phyloP scores from a whole-genome alignment of 176 grass and related monocot species.

The Puya raimondii region DNA sequence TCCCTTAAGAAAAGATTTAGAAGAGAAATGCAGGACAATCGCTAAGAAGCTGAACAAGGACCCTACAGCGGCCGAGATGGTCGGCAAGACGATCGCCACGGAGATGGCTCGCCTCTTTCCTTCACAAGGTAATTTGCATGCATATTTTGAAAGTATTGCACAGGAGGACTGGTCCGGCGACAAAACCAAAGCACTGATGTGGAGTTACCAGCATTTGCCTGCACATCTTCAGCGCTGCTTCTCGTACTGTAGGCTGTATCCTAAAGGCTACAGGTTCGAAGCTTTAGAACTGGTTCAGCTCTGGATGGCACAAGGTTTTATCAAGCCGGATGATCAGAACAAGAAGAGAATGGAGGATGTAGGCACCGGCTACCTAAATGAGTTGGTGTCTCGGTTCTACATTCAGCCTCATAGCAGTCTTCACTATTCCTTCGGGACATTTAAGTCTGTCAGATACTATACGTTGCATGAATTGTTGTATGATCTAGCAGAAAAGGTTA shows the following conservation, averaged over 20 bases:
- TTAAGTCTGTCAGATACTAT: not conserved
- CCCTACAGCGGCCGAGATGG: not conserved
- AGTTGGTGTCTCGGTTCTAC: constrained; percentile 1
- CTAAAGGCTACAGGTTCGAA: not conserved
- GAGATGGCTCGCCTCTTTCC: not conserved
- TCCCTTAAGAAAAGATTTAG: not conserved
- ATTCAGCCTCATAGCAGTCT: not conserved
- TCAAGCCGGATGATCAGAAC: not conserved
- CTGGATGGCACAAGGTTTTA: constrained; percentile 48
- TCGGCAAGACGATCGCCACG: not conserved
- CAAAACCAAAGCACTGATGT: not conserved
- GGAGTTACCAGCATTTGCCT: not conserved
- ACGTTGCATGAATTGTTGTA: constrained; percentile 27
- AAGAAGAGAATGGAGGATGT: constrained; percentile 20
- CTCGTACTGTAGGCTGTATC: not conserved
- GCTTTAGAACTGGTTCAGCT: not conserved
- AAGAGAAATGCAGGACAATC: not conserved
- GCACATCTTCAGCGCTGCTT: not conserved
- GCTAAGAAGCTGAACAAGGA: not conserved
- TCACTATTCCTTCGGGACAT: not conserved
- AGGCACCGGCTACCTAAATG: constrained; percentile 19
- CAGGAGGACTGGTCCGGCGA: not conserved
- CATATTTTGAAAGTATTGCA: not conserved
- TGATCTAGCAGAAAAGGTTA: constrained; percentile 21
- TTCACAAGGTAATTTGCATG: not conserved